Conservation (phyloP, 2,329 filamentous ascomycete genomes). For the Claviceps cyperi region DNA sequence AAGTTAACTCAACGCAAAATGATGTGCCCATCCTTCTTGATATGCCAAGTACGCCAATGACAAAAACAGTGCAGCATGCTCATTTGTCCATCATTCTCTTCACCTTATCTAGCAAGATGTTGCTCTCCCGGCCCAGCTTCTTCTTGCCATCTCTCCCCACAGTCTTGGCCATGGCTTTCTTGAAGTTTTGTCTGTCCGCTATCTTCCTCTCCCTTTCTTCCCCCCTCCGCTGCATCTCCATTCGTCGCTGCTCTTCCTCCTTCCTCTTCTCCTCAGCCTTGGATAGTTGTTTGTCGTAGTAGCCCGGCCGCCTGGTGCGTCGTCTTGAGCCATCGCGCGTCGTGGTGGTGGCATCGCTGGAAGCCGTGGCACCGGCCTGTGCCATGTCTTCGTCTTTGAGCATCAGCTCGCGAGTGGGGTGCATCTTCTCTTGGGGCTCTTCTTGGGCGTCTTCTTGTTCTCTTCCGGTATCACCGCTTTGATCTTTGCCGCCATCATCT, state of each 20-base stretch:
- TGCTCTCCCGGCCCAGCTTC: conserved; percentile 71
- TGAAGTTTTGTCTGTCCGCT: conserved; percentile 50
- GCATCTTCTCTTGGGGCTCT: conserved; percentile 13
- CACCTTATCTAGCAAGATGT: conserved; percentile 62
- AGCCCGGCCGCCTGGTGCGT: conserved; percentile 31
- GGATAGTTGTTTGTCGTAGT: conserved; percentile 50
- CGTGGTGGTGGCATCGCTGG: conserved; percentile 5
- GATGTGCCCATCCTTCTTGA: neutral
- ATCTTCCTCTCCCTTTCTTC: conserved; percentile 51
- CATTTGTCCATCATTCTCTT: conserved; percentile 29
- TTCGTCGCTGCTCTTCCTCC: conserved; percentile 27
- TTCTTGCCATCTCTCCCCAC: conserved; percentile 60
- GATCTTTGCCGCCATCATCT: conserved; percentile 7
- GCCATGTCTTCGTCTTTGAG: conserved; percentile 24
- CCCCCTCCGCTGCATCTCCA: conserved; percentile 31
- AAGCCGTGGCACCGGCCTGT: conserved; percentile 13
- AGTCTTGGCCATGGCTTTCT: conserved; percentile 59
- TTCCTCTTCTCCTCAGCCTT: conserved; percentile 28
- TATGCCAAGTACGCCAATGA: no score
- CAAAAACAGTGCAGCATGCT: neutral
- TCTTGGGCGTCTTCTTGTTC: neutral
- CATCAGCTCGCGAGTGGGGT: conserved; percentile 26
- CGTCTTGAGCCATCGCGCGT: conserved; percentile 18
- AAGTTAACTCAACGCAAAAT: neutral
- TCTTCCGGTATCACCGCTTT: conserved; percentile 7